Base-by-base conservation (phyloP, 2,329 filamentous ascomycete species). In the Tolypocladium guangdongense region DNA sequence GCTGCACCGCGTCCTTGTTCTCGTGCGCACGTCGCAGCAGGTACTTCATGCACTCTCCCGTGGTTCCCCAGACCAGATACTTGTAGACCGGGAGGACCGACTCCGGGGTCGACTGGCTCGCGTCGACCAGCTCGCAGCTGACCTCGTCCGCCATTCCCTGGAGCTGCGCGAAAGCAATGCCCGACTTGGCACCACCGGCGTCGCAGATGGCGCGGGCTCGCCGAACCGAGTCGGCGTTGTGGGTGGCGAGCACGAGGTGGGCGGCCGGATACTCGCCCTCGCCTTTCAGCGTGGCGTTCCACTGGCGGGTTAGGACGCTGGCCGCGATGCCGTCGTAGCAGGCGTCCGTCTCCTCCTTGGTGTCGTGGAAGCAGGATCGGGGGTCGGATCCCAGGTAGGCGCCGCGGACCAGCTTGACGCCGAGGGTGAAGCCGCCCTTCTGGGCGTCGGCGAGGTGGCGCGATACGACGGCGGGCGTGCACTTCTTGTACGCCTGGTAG, bases 61-160 rank as follows among this genome's bases (percentile, higher is more conserved):
- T 85, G 14, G 81, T 80, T 10, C 84, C 84, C 84, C 83, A 87
- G 32, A 84, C 82, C 16, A 86, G 71, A 62, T 87, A 87, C 71
- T 87, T 87, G 70, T 82, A 86, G 24, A 85, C 84, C 20, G 86
- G 77, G 41, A 87, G 73, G 8, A 60, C 56, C 16, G 60, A 52
- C 11, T 59, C 55, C 51, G 56, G 52, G 20, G 68, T 64, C 3
- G 63, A 60, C 51, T 64, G 63, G 52, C 65, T 63, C 11, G 69
- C 68, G 57, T 71, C 67, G 35, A 72, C 68, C 16, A 85, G 70
- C 65, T 83, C 80, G 64, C 81, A 84, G 66, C 86, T 90, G 51
- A 97, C 83, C 66, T 96, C 91, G 61, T 97, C 92, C 1, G 92
- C 92, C 92, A 97, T 97, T 41, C 92, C 91, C 73, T 92, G 87